Evolutionary conservation across 331 rosid species (phyloP), one percentile per base, ranked within the genome.

Genomic region (Telfairia occidentalis): DNA sequence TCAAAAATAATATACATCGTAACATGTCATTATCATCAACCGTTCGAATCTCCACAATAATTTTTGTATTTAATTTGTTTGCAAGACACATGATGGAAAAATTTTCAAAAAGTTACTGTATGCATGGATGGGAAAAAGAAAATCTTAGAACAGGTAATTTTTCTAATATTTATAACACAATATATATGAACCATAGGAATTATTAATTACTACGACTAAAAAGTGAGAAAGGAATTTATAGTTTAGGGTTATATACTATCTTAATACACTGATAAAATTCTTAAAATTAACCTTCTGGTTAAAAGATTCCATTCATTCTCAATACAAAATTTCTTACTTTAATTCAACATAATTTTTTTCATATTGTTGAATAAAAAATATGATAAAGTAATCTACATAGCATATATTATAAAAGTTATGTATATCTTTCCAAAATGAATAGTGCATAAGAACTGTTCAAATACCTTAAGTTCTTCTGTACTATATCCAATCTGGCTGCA

Each of bases 381-480:
- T 1, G 59, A 21, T 9, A 21, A 19, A 53, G 29, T 3, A 53
- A 53, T 23, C 59, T 8, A 21, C 7, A 9, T 21, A 21, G 15
- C 32, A 54, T 21, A 54, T 60, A 28, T 8, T 3, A 10, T 3
- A 23, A 10, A 6, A 26, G 35, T 10, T 0, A 59, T 24, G 1
- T 58, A 28, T 28, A 15, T 12, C 1, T 54, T 6, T 72, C 11
- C 3, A 30, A 16, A 53, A 73, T 46, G 61, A 34, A 55, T 9
- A 38, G n/a, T 57, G 21, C 53, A 58, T 26, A 54, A 58, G 65
- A 58, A 23, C 35, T 10, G 55, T 57, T 43, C 13, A 30, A 24
- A 26, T 78, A 71, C 88, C 86, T 85, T 19, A 85, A 69, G 64
- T 79, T 85, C 71, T 80, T 82, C 66, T 87, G 76, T 16, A 87